Evolutionary conservation across 2,329 filamentous ascomycete species (phyloP).

Genomic region (Cryphonectria japonica): DNA sequence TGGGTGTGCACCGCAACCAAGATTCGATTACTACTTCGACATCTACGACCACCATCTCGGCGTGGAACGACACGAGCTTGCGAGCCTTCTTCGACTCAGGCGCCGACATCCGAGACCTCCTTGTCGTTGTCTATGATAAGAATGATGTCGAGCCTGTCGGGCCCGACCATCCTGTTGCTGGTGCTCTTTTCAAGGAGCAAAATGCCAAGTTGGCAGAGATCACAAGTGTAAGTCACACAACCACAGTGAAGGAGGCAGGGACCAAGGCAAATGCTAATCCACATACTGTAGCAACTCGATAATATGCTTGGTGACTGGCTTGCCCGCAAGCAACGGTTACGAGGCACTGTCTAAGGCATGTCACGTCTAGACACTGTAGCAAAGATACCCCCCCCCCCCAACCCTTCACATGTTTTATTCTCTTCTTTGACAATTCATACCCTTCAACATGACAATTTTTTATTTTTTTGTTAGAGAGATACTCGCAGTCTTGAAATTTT

Average conservation of each 20-base stretch:
- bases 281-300: slow-evolving; percentile 69
- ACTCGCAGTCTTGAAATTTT: not conserved
- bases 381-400: slow-evolving; percentile 20
- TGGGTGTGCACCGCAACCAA: slow-evolving; percentile 46
- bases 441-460: not conserved
- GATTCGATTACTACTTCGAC: slow-evolving; percentile 58
- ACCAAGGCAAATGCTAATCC: slow-evolving; percentile 32
- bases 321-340: slow-evolving; percentile 67
- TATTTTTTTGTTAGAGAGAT: not conserved
- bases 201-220: slow-evolving; percentile 86
- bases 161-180: slow-evolving; percentile 83
- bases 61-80: slow-evolving; percentile 86
- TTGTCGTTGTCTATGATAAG: slow-evolving; percentile 92
- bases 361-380: slow-evolving; percentile 5
- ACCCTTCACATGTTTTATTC: slow-evolving; percentile 1
- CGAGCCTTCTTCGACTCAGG: slow-evolving; percentile 90
- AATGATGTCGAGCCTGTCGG: slow-evolving; percentile 78
- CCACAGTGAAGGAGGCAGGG: not conserved
- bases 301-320: slow-evolving; percentile 84
- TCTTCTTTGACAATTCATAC: slow-evolving; percentile 5
- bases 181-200: slow-evolving; percentile 81
- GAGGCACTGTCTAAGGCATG: slow-evolving; percentile 49
- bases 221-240: slow-evolving; percentile 65
- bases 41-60: slow-evolving; percentile 60
- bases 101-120: slow-evolving; percentile 84